phyloP scores from a whole-genome alignment of 2,329 filamentous ascomycete genomes.

The Pseudogymnoascus sp. region DNA sequence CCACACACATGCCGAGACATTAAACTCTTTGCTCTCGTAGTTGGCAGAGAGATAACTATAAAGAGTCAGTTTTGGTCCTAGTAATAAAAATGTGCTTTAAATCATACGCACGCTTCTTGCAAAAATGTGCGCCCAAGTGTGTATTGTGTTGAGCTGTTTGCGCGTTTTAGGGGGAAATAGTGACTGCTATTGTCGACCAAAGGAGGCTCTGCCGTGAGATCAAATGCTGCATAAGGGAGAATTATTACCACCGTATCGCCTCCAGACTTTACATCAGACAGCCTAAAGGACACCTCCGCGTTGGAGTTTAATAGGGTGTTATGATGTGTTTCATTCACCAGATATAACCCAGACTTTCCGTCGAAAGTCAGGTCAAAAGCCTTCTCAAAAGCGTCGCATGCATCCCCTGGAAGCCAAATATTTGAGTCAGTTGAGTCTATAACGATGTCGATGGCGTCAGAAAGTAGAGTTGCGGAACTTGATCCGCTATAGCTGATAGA shows the following conservation, averaged over 20 bases:
- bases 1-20: slow-evolving; percentile 32
- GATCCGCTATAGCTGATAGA: slow-evolving; percentile 32
- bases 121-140: slow-evolving; percentile 29
- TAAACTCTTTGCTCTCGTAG: slow-evolving; percentile 34
- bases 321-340: slow-evolving; percentile 25
- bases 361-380: slow-evolving; percentile 29
- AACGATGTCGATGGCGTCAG: slow-evolving; percentile 26
- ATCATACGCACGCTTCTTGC: slow-evolving; percentile 25
- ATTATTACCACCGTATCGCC: slow-evolving; percentile 25
- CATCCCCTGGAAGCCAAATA: slow-evolving; percentile 28
- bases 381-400: slow-evolving; percentile 27
- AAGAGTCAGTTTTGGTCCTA: no score
- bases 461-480: slow-evolving; percentile 27
- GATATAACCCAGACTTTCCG: slow-evolving; percentile 23
- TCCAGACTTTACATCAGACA: slow-evolving; percentile 18
- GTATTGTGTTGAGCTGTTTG: slow-evolving; percentile 24
- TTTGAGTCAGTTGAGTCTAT: slow-evolving; percentile 30
- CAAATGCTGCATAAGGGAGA: slow-evolving; percentile 28
- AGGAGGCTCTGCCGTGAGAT: slow-evolving; percentile 25
- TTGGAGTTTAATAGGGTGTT: slow-evolving; percentile 21
- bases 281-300: slow-evolving; percentile 25
- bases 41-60: slow-evolving; percentile 31
- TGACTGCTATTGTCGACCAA: slow-evolving; percentile 18
- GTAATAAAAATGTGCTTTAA: no score
- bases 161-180: slow-evolving; percentile 28